Percentiles rank a stretch among this genome's conserved stretches.
These are phyloP conservation scores for Linnemannia schmuckeri DNA, from an alignment of 192 early-diverging fungal species.

Conservation along the genomic window DNA sequence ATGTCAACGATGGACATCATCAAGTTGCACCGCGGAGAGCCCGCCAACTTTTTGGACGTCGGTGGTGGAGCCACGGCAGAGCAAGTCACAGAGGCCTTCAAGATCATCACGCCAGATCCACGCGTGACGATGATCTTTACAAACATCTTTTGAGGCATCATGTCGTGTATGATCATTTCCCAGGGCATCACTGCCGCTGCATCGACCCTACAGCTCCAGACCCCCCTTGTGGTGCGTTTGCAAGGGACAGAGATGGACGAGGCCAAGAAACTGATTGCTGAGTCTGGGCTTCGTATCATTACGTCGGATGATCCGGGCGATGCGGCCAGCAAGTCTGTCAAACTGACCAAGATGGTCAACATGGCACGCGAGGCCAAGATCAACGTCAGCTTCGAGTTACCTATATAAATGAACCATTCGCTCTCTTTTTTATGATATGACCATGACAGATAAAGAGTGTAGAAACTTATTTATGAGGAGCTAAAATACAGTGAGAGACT, in stretches of 20 bases:
- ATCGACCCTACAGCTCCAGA: constrained; percentile 89
- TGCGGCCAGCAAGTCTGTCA: constrained; percentile 91
- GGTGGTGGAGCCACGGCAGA: constrained; percentile 96
- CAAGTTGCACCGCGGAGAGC: constrained; percentile 98
- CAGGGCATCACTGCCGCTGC: constrained; percentile 98
- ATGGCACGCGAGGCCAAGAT: constrained; percentile 82
- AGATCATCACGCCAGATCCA: constrained; percentile 98
- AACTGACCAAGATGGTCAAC: constrained; percentile 85
- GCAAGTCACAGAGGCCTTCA: constrained; percentile 98
- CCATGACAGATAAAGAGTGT: background rate
- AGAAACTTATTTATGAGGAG: background rate
- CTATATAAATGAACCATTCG: constrained; percentile 29
- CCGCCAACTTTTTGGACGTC: constrained; percentile 99
- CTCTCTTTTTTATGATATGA: background rate
- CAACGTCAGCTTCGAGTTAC: constrained; percentile 78
- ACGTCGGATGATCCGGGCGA: constrained; percentile 96
- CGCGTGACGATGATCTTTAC: constrained; percentile 96
- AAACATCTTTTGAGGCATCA: constrained; percentile 99
- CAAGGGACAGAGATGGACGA: constrained; percentile 93
- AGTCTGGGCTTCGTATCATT: constrained; percentile 94
- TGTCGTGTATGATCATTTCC: constrained; percentile 99
- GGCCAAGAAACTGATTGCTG: constrained; percentile 93
- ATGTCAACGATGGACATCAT: constrained; percentile 99
- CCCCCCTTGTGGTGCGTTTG: constrained; percentile 96
- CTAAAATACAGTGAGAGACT: background rate